These are phyloP conservation scores for Hymenoscyphus albidus DNA, from an alignment of 2,329 filamentous ascomycete species.

Conservation along the genomic window DNA sequence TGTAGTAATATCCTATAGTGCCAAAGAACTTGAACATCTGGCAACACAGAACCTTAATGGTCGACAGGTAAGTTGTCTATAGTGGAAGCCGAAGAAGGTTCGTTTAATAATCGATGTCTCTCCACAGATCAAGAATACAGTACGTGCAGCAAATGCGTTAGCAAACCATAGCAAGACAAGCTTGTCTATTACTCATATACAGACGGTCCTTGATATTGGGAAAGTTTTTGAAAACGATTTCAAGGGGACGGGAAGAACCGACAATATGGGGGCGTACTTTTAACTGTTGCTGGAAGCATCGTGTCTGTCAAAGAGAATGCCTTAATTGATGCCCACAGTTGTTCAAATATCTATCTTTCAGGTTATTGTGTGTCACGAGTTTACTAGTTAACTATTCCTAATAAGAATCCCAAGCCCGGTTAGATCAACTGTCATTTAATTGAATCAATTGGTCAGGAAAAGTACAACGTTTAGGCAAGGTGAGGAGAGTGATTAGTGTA, in stretches of 20 bases:
- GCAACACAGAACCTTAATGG: too few relatives aligned
- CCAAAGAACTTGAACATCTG: too few relatives aligned
- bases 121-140: neutral
- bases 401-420: neutral
- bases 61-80: too few relatives aligned
- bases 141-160: neutral
- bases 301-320: neutral
- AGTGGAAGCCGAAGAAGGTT: too few relatives aligned
- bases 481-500: neutral
- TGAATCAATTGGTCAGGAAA: neutral
- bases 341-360: neutral
- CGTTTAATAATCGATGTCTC: too few relatives aligned
- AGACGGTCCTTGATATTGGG: neutral
- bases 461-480: neutral
- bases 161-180: neutral
- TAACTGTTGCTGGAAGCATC: neutral
- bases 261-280: too few relatives aligned
- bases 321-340: neutral
- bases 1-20: too few relatives aligned
- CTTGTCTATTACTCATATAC: neutral
- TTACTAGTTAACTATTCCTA: neutral
- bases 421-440: neutral
- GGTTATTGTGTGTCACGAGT: neutral
- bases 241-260: too few relatives aligned
- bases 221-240: slow-evolving; percentile 1